Percentiles rank a stretch among this genome's conserved stretches.
phyloP scores from a whole-genome alignment of 2,329 filamentous ascomycete genomes.

The Talaromyces sp. region DNA sequence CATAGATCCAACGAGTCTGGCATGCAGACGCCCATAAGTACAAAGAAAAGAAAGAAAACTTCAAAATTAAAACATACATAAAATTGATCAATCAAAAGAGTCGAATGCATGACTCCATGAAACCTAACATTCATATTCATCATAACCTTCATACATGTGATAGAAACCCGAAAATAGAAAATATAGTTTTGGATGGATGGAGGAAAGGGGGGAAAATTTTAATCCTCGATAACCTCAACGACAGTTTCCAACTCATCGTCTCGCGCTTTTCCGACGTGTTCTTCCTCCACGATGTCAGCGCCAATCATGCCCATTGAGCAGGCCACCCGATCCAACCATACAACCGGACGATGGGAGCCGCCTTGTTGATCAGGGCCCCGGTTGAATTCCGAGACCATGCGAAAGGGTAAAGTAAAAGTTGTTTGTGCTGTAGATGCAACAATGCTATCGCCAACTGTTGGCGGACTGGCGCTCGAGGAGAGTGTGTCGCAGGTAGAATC shows the following conservation, averaged over 20 bases:
- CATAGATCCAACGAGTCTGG: constrained; percentile 4
- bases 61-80: not conserved
- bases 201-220: not conserved
- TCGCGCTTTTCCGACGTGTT: not conserved
- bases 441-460: not conserved
- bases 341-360: constrained; percentile 3
- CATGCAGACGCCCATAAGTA: not conserved
- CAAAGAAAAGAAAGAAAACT: not conserved
- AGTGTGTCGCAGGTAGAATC: constrained; percentile 9
- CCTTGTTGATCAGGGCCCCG: not conserved
- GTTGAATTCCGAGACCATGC: constrained; percentile 9
- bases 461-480: constrained; percentile 3
- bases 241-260: not conserved
- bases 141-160: not conserved
- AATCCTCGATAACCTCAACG: not conserved
- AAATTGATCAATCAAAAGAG: not conserved
- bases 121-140: not conserved
- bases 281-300: constrained; percentile 5
- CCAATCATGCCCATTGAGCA: constrained; percentile 11
- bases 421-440: not conserved
- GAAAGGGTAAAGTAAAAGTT: constrained; percentile 7
- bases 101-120: not conserved
- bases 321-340: constrained; percentile 10
- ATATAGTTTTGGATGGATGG: not conserved
- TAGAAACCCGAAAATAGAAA: not conserved